Percentiles rank a stretch among this genome's conserved stretches.
Evolutionary conservation across 768 basidiomycete species (phyloP).

Genomic region (Suillus sp.): DNA sequence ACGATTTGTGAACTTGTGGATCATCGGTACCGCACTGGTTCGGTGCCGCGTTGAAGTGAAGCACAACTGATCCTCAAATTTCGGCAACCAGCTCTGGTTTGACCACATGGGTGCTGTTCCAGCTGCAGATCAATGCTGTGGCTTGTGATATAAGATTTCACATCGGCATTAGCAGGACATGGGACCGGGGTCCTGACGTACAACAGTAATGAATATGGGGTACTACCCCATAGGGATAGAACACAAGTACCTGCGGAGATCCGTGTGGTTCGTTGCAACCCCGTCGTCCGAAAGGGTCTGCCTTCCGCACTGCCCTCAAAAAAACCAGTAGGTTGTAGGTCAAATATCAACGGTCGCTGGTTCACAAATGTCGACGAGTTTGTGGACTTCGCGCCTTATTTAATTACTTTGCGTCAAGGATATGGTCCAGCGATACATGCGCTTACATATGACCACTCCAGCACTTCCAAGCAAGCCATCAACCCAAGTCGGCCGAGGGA

Average conservation of each 20-base stretch:
- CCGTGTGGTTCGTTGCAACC: neutral
- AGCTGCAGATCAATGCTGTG: neutral
- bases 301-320: neutral
- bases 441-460: neutral
- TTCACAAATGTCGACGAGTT: neutral
- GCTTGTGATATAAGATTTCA: neutral
- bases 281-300: neutral
- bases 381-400: neutral
- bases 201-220: neutral
- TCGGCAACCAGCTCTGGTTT: neutral
- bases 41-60: neutral
- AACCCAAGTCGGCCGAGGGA: neutral
- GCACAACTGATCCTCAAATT: neutral
- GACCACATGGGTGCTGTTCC: neutral
- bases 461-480: neutral
- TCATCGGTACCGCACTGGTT: neutral
- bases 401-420: neutral
- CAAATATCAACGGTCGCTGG: neutral
- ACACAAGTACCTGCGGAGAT: neutral
- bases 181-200: neutral
- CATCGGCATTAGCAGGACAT: neutral
- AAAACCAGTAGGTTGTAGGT: neutral
- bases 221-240: neutral
- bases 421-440: neutral
- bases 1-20: neutral